These are phyloP conservation scores for Cercospora canescens DNA, from an alignment of 2,329 filamentous ascomycete genomes.

Conservation along the genomic window DNA sequence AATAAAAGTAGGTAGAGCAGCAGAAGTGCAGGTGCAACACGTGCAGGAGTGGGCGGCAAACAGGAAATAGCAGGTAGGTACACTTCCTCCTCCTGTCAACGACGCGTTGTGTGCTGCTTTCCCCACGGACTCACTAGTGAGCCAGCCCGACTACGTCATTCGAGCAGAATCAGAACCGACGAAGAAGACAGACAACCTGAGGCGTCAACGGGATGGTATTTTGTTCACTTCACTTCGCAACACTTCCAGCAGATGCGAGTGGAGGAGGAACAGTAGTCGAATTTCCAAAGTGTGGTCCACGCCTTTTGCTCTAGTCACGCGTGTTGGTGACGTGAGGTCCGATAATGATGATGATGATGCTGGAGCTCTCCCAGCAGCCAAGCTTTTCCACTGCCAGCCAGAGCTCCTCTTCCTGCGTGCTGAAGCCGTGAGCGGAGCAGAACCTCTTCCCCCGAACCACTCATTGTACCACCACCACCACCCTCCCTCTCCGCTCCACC, in stretches of 20 bases:
- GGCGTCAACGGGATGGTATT: neutral
- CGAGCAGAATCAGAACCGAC: neutral
- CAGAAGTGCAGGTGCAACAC: neutral
- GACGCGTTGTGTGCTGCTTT: neutral
- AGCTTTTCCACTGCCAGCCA: neutral
- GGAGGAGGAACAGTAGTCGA: neutral
- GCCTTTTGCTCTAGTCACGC: too few relatives aligned
- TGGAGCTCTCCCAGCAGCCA: neutral
- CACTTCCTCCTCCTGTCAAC: too few relatives aligned
- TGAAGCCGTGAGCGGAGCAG: neutral
- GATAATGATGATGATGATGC: neutral
- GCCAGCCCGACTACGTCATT: neutral
- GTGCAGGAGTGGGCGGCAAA: neutral
- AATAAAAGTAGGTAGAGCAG: too few relatives aligned
- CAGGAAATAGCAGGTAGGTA: neutral
- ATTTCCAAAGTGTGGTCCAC: neutral
- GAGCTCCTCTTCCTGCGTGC: neutral
- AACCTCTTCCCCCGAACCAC: neutral
- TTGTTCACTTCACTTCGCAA: neutral
- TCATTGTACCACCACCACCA: neutral
- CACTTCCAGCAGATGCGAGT: neutral
- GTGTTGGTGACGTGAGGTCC: neutral
- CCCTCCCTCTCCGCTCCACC: slow-evolving; percentile 1
- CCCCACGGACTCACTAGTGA: neutral
- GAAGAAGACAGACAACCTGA: neutral